A percentile compares a stretch with the other conserved stretches of the same genome.
phyloP scores from a whole-genome alignment of 2,329 filamentous ascomycete species.

The Aspergillus felis region DNA sequence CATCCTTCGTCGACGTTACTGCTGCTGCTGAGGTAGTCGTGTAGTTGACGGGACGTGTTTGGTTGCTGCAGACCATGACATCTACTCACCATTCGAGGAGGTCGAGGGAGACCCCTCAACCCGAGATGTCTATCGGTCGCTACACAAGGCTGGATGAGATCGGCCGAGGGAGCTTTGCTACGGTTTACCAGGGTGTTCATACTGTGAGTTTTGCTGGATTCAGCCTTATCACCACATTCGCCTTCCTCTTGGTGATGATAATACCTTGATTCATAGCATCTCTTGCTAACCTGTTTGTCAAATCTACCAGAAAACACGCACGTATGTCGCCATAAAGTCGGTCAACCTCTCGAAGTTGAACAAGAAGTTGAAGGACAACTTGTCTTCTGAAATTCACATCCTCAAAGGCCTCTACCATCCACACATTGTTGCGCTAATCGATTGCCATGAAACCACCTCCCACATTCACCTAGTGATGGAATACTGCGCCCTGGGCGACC shows the following conservation, averaged over 20 bases:
- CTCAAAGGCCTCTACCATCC: conserved; percentile 90
- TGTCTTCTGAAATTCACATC: conserved; percentile 93
- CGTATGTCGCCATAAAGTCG: conserved; percentile 91
- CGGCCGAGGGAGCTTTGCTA: conserved; percentile 95
- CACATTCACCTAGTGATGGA: conserved; percentile 99
- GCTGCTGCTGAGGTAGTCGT: conserved; percentile 35
- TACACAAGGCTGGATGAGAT: conserved; percentile 86
- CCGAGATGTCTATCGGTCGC: conserved; percentile 58
- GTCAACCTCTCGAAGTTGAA: conserved; percentile 88
- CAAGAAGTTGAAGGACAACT: conserved; percentile 93
- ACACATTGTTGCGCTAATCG: conserved; percentile 93
- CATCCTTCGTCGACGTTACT: conserved; percentile 19
- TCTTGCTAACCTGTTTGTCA: conserved; percentile 10
- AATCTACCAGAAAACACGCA: conserved; percentile 63
- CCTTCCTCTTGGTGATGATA: neutral
- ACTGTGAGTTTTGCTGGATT: conserved; percentile 57
- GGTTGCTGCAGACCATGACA: conserved; percentile 30
- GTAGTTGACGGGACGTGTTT: conserved; percentile 28
- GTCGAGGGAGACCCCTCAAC: conserved; percentile 31
- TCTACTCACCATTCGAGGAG: conserved; percentile 41
- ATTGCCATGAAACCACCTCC: conserved; percentile 79
- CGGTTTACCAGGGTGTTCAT: conserved; percentile 84
- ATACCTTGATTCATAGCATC: neutral
- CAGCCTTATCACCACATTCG: neutral
- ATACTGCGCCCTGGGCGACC: conserved; percentile 91